A percentile compares a stretch with the other conserved stretches of the same genome.
Conservation (phyloP, 352 stramenopile species). For the Globisporangium solare region DNA sequence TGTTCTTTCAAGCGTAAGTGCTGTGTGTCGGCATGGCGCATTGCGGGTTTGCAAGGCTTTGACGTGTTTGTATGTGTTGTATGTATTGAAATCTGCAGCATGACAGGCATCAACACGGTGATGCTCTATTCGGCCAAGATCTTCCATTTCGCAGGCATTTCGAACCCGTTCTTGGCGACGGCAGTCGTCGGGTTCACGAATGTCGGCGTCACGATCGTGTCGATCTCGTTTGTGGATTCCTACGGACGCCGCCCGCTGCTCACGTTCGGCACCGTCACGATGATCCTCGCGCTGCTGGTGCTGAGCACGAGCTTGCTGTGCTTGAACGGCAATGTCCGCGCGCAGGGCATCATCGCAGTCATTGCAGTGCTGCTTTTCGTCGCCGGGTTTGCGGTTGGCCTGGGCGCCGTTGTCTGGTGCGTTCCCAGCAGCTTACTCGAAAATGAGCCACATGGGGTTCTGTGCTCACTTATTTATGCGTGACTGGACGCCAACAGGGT, state of each 20-base stretch:
- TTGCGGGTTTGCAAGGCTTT: not conserved
- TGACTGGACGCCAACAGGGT: conserved; percentile 42
- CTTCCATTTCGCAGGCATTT: conserved; percentile 86
- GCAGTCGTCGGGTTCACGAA: conserved; percentile 70
- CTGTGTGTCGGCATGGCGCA: not conserved
- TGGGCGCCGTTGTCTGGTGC: conserved; percentile 78
- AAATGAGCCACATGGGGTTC: not conserved
- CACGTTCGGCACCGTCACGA: conserved; percentile 58
- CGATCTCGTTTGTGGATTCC: conserved; percentile 69
- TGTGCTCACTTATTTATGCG: conserved; percentile 1
- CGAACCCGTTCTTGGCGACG: conserved; percentile 81
- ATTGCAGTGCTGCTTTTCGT: conserved; percentile 79
- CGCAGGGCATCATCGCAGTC: conserved; percentile 68
- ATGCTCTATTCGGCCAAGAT: conserved; percentile 91
- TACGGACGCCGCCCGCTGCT: conserved; percentile 72
- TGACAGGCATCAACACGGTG: conserved; percentile 91
- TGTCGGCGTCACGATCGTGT: conserved; percentile 75
- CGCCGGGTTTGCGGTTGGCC: conserved; percentile 75
- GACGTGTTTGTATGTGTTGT: not conserved
- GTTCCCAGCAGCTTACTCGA: conserved; percentile 2
- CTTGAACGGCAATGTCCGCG: conserved; percentile 37
- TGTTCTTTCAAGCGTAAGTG: conserved; percentile 75
- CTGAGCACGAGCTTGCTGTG: conserved; percentile 70
- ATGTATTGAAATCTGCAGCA: conserved; percentile 18
- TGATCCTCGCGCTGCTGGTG: conserved; percentile 62